Percentiles rank a stretch among this genome's conserved stretches.
Conservation (phyloP, 2,329 filamentous ascomycete species). For the Plectosphaerella plurivora region DNA sequence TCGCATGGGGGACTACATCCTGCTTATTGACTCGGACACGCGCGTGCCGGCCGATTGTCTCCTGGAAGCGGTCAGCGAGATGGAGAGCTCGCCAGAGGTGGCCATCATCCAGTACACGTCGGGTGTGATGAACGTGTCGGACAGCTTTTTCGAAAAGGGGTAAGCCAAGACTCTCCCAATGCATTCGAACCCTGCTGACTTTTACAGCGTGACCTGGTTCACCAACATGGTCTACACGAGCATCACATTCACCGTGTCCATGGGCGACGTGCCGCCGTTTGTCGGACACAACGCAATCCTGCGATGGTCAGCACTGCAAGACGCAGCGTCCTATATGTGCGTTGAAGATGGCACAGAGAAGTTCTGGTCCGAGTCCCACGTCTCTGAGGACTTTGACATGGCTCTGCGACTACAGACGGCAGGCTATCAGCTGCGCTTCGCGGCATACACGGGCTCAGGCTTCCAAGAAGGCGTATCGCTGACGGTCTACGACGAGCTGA, state of each 20-base stretch:
- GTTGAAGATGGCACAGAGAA: slow-evolving; percentile 56
- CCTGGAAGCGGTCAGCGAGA: slow-evolving; percentile 64
- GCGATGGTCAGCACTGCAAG: slow-evolving; percentile 50
- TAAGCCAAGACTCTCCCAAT: background rate
- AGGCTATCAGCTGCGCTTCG: slow-evolving; percentile 65
- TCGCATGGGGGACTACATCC: slow-evolving; percentile 57
- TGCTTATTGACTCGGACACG: slow-evolving; percentile 65
- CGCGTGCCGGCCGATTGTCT: slow-evolving; percentile 63
- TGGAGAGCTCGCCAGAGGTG: slow-evolving; percentile 66
- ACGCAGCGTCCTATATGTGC: slow-evolving; percentile 22
- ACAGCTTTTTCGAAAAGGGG: slow-evolving; percentile 65
- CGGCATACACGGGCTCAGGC: slow-evolving; percentile 61
- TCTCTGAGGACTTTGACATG: slow-evolving; percentile 76
- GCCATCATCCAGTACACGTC: slow-evolving; percentile 70
- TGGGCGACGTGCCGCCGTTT: slow-evolving; percentile 69
- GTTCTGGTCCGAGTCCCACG: slow-evolving; percentile 71
- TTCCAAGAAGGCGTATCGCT: slow-evolving; percentile 72
- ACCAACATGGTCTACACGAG: slow-evolving; percentile 73
- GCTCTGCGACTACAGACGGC: slow-evolving; percentile 65
- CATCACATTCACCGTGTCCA: slow-evolving; percentile 65
- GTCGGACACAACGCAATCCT: slow-evolving; percentile 75
- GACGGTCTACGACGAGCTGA: slow-evolving; percentile 67
- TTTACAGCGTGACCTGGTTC: slow-evolving; percentile 61
- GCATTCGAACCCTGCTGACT: background rate
- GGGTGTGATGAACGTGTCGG: slow-evolving; percentile 71